A percentile compares a stretch with the other conserved stretches of the same genome.
phyloP scores from a whole-genome alignment of 441 rosid species.

The Jatropha podagrica region DNA sequence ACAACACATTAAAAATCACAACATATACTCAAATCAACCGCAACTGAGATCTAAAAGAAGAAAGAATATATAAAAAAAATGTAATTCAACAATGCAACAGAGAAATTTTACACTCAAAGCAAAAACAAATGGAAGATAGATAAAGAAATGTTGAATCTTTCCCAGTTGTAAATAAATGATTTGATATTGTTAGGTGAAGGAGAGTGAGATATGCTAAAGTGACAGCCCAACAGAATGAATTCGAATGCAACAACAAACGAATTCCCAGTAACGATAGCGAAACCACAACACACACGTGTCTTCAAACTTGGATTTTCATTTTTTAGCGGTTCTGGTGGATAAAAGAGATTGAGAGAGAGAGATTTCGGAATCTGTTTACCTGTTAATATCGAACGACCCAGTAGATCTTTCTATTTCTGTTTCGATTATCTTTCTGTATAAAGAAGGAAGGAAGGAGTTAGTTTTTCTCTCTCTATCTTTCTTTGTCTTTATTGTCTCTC shows the following conservation, averaged over 20 bases:
- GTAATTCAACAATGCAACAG: slow-evolving; percentile 28
- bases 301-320: slow-evolving; percentile 3
- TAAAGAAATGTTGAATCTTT: neutral
- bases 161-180: slow-evolving; percentile 11
- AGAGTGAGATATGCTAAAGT: slow-evolving; percentile 36
- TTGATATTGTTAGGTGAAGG: slow-evolving; percentile 39
- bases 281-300: slow-evolving; percentile 17
- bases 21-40: slow-evolving; percentile 21
- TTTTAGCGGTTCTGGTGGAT: too few species aligned
- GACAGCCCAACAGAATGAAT: slow-evolving; percentile 38
- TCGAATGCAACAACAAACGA: neutral
- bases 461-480: slow-evolving; percentile 1
- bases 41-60: slow-evolving; percentile 26
- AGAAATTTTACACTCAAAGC: slow-evolving; percentile 62
- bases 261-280: slow-evolving; percentile 17
- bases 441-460: neutral
- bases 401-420: neutral
- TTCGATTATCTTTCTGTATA: neutral
- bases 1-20: slow-evolving; percentile 12
- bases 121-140: slow-evolving; percentile 13
- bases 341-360: neutral
- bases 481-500: slow-evolving; percentile 10
- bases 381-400: slow-evolving; percentile 2
- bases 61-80: neutral
- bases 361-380: slow-evolving; percentile 20